Evolutionary conservation across 257 asterid genomes (phyloP).

Genomic region (Ehretia macrophylla): DNA sequence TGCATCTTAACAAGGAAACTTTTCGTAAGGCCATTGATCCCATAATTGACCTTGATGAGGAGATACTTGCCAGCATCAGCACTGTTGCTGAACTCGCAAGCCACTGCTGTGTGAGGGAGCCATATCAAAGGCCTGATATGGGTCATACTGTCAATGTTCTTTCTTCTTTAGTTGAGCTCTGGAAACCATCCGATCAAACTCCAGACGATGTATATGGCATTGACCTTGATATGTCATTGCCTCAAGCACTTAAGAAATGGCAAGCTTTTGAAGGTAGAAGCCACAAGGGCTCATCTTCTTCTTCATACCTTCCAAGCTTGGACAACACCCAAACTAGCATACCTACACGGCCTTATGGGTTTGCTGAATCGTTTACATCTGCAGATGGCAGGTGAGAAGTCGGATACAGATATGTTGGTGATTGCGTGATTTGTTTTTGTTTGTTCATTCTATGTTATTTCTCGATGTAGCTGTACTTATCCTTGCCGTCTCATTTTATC

Average conservation of each 20-base stretch:
- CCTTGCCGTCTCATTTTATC: not conserved
- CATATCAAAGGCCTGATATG: conserved; percentile 91
- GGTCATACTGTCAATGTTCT: conserved; percentile 87
- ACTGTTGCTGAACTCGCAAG: conserved; percentile 91
- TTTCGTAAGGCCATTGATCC: conserved; percentile 90
- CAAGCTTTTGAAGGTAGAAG: conserved; percentile 70
- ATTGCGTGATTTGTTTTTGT: not conserved
- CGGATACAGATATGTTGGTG: not conserved
- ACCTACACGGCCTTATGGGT: conserved; percentile 79
- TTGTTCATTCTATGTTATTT: conserved; percentile 18
- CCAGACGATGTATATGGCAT: conserved; percentile 71
- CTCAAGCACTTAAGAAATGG: conserved; percentile 92
- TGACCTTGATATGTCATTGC: conserved; percentile 87
- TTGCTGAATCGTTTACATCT: conserved; percentile 77
- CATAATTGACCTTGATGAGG: conserved; percentile 63
- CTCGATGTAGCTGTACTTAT: conserved; percentile 12
- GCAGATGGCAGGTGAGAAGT: conserved; percentile 74
- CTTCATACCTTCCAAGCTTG: conserved; percentile 71
- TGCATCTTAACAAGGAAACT: conserved; percentile 71
- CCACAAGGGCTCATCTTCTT: conserved; percentile 61
- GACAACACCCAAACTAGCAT: conserved; percentile 90
- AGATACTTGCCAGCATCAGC: conserved; percentile 60
- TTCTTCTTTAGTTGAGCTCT: conserved; percentile 79
- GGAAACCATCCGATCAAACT: conserved; percentile 71
- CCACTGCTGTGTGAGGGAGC: conserved; percentile 88